Base-by-base conservation (phyloP, 2,329 filamentous ascomycete species). In the Immersiporthe knoxdaviesiana region DNA sequence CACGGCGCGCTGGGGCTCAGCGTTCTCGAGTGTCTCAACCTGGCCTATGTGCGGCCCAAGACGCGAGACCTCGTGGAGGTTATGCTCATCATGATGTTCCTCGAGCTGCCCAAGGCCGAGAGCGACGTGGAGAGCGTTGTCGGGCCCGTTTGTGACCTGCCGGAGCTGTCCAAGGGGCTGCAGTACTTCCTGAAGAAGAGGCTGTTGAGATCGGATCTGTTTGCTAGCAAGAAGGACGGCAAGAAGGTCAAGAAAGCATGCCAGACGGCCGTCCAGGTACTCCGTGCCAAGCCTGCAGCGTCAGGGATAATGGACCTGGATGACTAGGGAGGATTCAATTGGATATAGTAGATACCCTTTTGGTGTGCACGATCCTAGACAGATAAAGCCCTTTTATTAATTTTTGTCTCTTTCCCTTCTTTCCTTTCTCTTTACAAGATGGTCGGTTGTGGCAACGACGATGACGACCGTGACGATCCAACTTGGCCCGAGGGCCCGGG, bases 151-250 rank as follows among this genome's bases (percentile, higher is more conserved):
- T 86, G 87, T 69, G 87, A 89, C 44, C 84, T 88, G 2, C 88
- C 90, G 0, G 87, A 90, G 68, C 85, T 97, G 71, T 88, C 90
- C 6, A 88, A 88, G 68, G 92, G 92, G 0, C 76, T 97, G 72
- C 89, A 92, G 71, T 97, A 91, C 79, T 96, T 97, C 76, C 76
- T 98, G 65, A 88, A 88, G 75, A 94, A 91, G 77, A 87, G 91
- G 59, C 85, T 97, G 21, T 83, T 87, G 5, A 91, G 90, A 77
- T 91, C 90, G 0, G 80, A 87, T 74, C 79, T 88, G 72, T 77
- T 85, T 58, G 79, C 81, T 18, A 80, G 81, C 7, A 85, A 84
- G 74, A 80, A 80, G 71, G 82, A 87, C 66, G 80, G 79, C 66
- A 83, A 80, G 72, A 81, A 78, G 70, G 74, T 90, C 11, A 82